A percentile compares a stretch with the other conserved stretches of the same genome.
Evolutionary conservation across 768 basidiomycete species (phyloP).

Genomic region (Gymnopilus dilepis): DNA sequence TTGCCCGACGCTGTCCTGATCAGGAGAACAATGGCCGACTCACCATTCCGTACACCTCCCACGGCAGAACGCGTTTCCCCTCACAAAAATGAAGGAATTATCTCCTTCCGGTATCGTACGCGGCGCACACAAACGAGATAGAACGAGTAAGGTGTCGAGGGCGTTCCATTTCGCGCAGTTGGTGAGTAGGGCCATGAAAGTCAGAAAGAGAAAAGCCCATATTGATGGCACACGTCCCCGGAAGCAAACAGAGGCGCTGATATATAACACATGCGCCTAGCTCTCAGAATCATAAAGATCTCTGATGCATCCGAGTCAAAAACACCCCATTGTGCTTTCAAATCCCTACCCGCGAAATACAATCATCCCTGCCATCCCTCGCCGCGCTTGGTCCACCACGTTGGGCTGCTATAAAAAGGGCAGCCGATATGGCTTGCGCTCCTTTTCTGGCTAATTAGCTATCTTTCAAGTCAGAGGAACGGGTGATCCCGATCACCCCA

Average conservation of each 20-base stretch:
- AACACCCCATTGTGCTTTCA: slow-evolving; percentile 19
- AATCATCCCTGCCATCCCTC: slow-evolving; percentile 2
- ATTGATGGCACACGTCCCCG: background rate
- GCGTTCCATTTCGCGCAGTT: background rate
- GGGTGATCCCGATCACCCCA: background rate
- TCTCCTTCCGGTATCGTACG: background rate
- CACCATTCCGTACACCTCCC: background rate
- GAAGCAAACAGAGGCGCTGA: slow-evolving; percentile 1
- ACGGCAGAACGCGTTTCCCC: slow-evolving; percentile 2
- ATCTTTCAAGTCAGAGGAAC: background rate
- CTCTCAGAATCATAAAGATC: background rate
- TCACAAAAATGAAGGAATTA: background rate
- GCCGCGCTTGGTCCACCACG: slow-evolving; percentile 17
- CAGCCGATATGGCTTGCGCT: slow-evolving; percentile 4
- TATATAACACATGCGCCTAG: slow-evolving; percentile 7
- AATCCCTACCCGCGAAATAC: slow-evolving; percentile 2
- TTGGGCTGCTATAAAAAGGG: slow-evolving; percentile 8
- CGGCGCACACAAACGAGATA: background rate
- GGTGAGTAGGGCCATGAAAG: background rate
- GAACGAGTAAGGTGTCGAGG: background rate
- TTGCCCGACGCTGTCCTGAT: slow-evolving; percentile 2
- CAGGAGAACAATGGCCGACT: slow-evolving; percentile 15
- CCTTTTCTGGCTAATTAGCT: slow-evolving; percentile 20
- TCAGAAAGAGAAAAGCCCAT: background rate
- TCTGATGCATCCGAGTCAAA: slow-evolving; percentile 15